Evolutionary conservation across 148 eudicot species (phyloP).

Genomic region (Nepenthes mirabilis): DNA sequence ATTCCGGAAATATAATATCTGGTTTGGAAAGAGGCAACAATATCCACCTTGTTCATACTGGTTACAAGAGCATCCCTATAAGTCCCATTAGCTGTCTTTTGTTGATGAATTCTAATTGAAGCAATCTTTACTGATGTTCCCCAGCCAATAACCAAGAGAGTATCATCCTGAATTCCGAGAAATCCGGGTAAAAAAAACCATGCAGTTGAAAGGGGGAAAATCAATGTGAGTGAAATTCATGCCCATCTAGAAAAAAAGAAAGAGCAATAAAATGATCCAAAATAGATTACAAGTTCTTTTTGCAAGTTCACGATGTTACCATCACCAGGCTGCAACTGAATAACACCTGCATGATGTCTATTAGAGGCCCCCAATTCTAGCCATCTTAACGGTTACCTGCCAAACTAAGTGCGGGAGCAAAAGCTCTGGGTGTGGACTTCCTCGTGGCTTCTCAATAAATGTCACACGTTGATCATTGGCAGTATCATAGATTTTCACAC

Average conservation of each 20-base stretch:
- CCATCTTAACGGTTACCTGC: conserved; percentile 43
- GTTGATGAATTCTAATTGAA: conserved; percentile 43
- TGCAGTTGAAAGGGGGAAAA: conserved; percentile 10
- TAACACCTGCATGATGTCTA: no score
- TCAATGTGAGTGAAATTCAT: background rate
- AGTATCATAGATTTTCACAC: conserved; percentile 90
- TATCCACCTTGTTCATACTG: conserved; percentile 64
- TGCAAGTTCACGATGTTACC: background rate
- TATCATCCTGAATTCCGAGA: conserved; percentile 61
- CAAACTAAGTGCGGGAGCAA: conserved; percentile 92
- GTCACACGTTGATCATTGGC: conserved; percentile 76
- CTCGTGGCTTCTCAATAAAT: conserved; percentile 88
- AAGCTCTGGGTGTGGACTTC: conserved; percentile 92
- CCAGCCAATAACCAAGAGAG: conserved; percentile 94
- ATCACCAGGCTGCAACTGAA: no score
- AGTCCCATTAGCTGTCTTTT: conserved; percentile 46
- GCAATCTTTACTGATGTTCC: conserved; percentile 92
- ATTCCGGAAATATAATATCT: conserved; percentile 89
- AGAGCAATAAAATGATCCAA: background rate
- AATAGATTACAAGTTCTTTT: background rate
- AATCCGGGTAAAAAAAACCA: conserved; percentile 12
- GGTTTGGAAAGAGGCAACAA: conserved; percentile 92
- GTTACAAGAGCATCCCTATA: conserved; percentile 37
- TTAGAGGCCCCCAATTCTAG: no score
- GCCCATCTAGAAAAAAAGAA: background rate